Base-by-base conservation (phyloP, 106 monocot species). In the Dendrobium huoshanense region DNA sequence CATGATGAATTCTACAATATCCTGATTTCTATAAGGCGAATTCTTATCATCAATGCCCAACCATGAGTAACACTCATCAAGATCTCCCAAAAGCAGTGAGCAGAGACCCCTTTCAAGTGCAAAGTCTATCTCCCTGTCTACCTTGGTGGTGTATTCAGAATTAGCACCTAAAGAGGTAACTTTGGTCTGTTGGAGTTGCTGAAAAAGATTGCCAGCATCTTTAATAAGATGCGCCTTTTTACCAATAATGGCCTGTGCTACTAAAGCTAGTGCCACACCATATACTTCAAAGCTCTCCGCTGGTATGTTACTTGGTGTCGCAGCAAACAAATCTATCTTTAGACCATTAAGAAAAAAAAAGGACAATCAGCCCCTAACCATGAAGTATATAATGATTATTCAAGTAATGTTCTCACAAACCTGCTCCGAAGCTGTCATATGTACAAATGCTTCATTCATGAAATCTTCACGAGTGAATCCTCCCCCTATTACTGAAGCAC, bases 241-340 rank as follows among this genome's bases (percentile, higher is more conserved):
- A 79, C 43, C 49, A 20, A 87, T 61, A 82, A 95, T 82, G 70
- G 94, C 98, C 75, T 90, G 90, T 68, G 95, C 87, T 56, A 98
- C 79, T 78, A 92, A 85, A 59, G 98, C 95, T 83, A 95, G 91
- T 61, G 94, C 95, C 74, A 87, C 92, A 79, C 84, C 82, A 77
- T 98, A 93, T 17, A 91, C 87, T 89, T 98, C 95, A 72, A 94
- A 98, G 55, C 86, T 83, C 80, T 98, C 98, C n/a, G 92, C 88
- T 4, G 87, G 91, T 78, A 98, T 88, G 72, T 89, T 91, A 73
- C 85, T 94, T 64, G 98, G 98, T 83, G 89, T 88, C 56, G 88
- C 79, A 77, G 84, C 79, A 88, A 89, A 93, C 74, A 95, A 81
- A 72, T 98, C 89, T 83, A 98, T 90, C 98, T 98, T 88, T 27